These are phyloP conservation scores for Xylaria cubensis DNA, from an alignment of 495 filamentous ascomycete genomes.

Conservation along the genomic window DNA sequence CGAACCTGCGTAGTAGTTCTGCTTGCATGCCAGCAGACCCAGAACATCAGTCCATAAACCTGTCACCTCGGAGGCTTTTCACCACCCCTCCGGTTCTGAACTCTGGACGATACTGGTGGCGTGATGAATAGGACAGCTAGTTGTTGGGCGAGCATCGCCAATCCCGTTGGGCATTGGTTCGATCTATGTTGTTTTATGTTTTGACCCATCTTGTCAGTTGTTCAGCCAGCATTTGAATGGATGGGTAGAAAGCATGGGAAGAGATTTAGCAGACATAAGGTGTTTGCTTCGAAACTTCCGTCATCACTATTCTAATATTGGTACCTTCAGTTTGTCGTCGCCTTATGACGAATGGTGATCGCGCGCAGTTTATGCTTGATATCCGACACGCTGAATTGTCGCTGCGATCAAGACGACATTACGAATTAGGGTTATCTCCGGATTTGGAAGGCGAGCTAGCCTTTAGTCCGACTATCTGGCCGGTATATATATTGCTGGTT, in stretches of 20 bases:
- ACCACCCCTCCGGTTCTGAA: neutral
- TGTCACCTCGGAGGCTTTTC: constrained; percentile 11
- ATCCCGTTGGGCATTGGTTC: neutral
- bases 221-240: constrained; percentile 9
- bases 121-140: neutral
- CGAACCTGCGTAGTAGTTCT: neutral
- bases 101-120: constrained; percentile 4
- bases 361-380: neutral
- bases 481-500: neutral
- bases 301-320: constrained; percentile 1
- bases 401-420: constrained; percentile 6
- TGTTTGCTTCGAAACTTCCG: constrained; percentile 5
- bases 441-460: neutral
- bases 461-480: neutral
- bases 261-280: neutral
- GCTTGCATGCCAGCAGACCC: neutral
- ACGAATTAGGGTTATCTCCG: constrained; percentile 9
- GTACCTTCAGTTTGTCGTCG: neutral
- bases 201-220: constrained; percentile 19
- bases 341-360: neutral
- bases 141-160: neutral
- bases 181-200: constrained; percentile 16
- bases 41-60: neutral
- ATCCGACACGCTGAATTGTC: neutral
- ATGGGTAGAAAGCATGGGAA: constrained; percentile 21